Base-by-base conservation (phyloP, 1,284 basidiomycete species). In the Lentinula novae-zelandiae region DNA sequence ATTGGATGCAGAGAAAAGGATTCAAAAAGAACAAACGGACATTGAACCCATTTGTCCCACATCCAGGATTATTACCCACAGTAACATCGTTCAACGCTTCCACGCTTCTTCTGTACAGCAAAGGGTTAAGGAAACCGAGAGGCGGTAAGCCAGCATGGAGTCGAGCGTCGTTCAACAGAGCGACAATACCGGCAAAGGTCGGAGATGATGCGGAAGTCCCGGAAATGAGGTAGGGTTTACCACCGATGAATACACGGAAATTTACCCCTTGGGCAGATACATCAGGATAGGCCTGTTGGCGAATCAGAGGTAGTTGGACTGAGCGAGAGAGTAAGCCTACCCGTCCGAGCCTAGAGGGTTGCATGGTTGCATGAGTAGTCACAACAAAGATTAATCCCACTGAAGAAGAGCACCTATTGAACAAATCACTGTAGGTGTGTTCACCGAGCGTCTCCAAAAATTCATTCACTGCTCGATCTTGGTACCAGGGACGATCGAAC, bases 111-210 rank as follows among this genome's bases (percentile, higher is more conserved):
- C 71, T 67, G 65, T 87, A 87, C 20, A 87, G 46, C 62, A 82
- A 76, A 4, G 83, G 85, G 67, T 88, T 87, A 60, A 87, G 72
- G 71, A 86, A 87, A 0, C 85, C 85, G 6, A 86, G 72, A 12
- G 81, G 57, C 12, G 73, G 62, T 63, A 77, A 77, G 0, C 78
- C 76, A 2, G 71, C 68, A 6, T 69, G 70, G 17, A 83, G 67
- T n/a, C 81, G 77, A 1, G 78, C 82, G 65, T 89, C 86, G 66
- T 89, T 89, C 60, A 89, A 72, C 63, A 87, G 76, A 0, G 84
- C 75, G 2, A 89, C 69, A 56, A 89, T 69, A 7, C 73, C 74
- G 1, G 80, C 76, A 60, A 80, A 77, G 1, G 78, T 71, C 0
- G 84, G 84, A 5, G 81, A 67, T 2, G 82, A 70, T 0, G 82